Evolutionary conservation across 495 filamentous ascomycete species (phyloP), one percentile per base, ranked within the genome.

Genomic region (Aspergillus ellipticus): DNA sequence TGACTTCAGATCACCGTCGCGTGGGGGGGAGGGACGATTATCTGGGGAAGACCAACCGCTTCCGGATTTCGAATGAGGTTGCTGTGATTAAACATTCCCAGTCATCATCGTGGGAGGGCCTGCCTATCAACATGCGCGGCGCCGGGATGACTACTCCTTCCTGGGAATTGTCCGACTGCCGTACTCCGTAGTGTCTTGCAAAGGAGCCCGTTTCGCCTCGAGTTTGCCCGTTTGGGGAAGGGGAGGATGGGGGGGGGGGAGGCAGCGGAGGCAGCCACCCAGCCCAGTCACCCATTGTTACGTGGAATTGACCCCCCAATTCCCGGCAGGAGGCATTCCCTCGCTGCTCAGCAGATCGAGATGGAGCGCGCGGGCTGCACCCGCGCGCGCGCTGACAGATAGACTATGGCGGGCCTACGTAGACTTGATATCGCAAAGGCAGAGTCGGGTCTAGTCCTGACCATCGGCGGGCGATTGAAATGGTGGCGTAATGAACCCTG

Each of bases 11-110:
- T 59, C 57, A 60, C 57, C 57, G 47, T 52, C 53, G 57, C 61
- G 61, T 63, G 61, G 61, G 61, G 61, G 54, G 54, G 42, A 17
- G 54, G 54, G 42, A 17, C 16, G 48, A 63, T 63, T 48, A 56
- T 61, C 61, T 55, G 61, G 61, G 61, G 61, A 63, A 63, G 35
- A 3, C 42, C 17, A 35, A 46, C 16, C 42, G 17, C 42, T 20
- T 19, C 31, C 51, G 39, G 33, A 19, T 21, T 60, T 51, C 52
- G 53, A 56, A 60, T 55, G 49, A 50, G 39, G 50, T 47, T 42
- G 2, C 42, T 13, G 43, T 60, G 58, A 57, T 57, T 61, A 52
- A 46, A 56, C 24, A 54, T 51, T 50, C 22, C 26, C 37, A 47
- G 43, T n/a, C n/a, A n/a, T 51, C 53, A 54, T 56, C 28, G 33